A percentile compares a stretch with the other conserved stretches of the same genome.
phyloP scores from a whole-genome alignment of 2,329 filamentous ascomycete genomes.

The Monilinia vaccinii-corymbosi region DNA sequence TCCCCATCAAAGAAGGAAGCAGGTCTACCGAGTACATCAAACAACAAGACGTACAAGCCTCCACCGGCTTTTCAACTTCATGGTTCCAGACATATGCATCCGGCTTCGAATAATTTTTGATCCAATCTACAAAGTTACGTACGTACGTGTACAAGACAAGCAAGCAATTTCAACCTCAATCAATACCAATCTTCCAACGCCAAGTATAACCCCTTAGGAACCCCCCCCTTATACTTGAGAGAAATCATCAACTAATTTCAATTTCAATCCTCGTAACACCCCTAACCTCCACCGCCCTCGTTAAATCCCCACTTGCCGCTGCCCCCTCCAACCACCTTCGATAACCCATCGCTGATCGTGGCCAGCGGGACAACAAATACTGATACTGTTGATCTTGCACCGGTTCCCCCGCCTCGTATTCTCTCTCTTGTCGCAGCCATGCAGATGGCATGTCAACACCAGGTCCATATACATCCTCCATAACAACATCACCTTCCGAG shows the following conservation, averaged over 20 bases:
- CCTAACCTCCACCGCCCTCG: slow-evolving; percentile 29
- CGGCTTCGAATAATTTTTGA: background rate
- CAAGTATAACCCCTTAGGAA: background rate
- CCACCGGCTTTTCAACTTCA: background rate
- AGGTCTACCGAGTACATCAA: too few species aligned
- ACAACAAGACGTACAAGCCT: background rate
- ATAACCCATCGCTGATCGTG: background rate
- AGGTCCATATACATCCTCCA: slow-evolving; percentile 18
- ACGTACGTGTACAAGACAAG: too few species aligned
- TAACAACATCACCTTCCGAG: slow-evolving; percentile 20
- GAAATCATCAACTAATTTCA: slow-evolving; percentile 1
- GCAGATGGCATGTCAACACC: background rate
- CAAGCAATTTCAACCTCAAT: background rate
- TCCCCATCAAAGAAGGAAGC: too few species aligned
- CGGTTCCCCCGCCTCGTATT: background rate
- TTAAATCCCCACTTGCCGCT: slow-evolving; percentile 20
- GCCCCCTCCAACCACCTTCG: background rate
- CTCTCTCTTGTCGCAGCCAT: slow-evolving; percentile 6
- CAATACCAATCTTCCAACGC: background rate
- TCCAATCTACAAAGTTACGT: background rate
- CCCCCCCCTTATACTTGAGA: background rate
- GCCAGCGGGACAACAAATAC: slow-evolving; percentile 9
- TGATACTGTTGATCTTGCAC: slow-evolving; percentile 3
- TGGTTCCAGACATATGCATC: background rate
- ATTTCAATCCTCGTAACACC: slow-evolving; percentile 7